A percentile compares a stretch with the other conserved stretches of the same genome.
These are phyloP conservation scores for Capsicum pubescens DNA, from an alignment of 257 asterid genomes.

Conservation along the genomic window DNA sequence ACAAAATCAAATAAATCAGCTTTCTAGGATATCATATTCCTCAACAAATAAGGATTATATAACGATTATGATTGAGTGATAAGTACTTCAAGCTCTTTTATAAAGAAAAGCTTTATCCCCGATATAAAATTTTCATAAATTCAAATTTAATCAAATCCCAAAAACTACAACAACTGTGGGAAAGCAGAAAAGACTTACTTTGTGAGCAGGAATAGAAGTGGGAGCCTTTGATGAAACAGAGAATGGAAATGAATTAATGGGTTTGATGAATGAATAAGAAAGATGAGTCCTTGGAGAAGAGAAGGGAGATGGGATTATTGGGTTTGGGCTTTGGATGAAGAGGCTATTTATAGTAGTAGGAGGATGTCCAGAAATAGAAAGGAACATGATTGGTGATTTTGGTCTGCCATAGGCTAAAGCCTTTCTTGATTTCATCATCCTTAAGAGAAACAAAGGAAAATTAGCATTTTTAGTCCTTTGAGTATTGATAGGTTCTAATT, in stretches of 20 bases:
- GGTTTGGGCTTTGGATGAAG: too few species aligned
- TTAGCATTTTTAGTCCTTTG: neutral
- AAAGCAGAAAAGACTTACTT: constrained; percentile 5
- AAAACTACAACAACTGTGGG: neutral
- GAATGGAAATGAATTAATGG: neutral
- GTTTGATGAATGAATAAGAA: neutral
- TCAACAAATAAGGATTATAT: neutral
- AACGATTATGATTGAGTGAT: neutral
- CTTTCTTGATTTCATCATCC: neutral
- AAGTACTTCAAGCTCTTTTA: too few species aligned
- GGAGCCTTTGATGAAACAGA: neutral
- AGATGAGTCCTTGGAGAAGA: neutral
- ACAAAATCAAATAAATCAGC: neutral
- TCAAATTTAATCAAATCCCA: neutral
- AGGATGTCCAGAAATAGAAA: constrained; percentile 7
- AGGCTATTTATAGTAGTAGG: neutral
- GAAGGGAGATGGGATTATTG: neutral
- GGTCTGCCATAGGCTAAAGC: neutral
- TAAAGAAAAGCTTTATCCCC: neutral
- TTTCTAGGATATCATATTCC: neutral
- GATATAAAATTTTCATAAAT: neutral
- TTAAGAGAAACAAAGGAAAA: neutral
- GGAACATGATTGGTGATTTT: constrained; percentile 18
- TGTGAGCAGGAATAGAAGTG: constrained; percentile 4
- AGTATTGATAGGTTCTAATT: neutral